Evolutionary conservation across 306 rosid species (phyloP).

Genomic region (Vicia villosa): DNA sequence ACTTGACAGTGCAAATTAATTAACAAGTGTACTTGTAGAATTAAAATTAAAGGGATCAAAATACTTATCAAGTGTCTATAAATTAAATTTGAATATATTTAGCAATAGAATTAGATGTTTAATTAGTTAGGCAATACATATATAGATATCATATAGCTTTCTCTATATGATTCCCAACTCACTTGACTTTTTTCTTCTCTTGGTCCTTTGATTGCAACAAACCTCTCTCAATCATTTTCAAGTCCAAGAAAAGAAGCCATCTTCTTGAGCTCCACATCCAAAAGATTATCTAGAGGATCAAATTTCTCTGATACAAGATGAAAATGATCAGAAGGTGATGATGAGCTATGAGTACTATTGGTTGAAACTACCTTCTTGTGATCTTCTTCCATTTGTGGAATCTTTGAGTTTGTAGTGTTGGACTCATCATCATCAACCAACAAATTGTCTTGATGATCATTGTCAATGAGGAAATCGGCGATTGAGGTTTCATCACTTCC

Average conservation of each 20-base stretch:
- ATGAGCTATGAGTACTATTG: slow-evolving; percentile 33
- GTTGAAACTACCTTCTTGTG: slow-evolving; percentile 24
- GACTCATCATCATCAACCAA: slow-evolving; percentile 28
- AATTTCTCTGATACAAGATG: slow-evolving; percentile 31
- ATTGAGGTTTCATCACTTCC: slow-evolving; percentile 34
- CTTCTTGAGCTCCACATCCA: slow-evolving; percentile 46
- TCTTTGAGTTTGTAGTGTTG: slow-evolving; percentile 21
- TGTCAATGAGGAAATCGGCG: slow-evolving; percentile 39
- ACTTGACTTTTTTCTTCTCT: slow-evolving; percentile 8
- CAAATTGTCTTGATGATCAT: slow-evolving; percentile 21
- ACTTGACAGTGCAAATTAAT: background rate
- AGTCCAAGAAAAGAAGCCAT: slow-evolving; percentile 50
- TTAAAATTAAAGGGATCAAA: background rate
- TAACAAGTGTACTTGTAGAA: background rate
- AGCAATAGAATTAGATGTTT: background rate
- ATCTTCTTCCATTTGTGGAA: slow-evolving; percentile 29
- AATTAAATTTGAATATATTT: too few species aligned
- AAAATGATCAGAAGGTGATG: slow-evolving; percentile 35
- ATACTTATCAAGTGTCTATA: background rate
- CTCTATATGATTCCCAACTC: background rate
- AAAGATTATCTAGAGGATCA: slow-evolving; percentile 35
- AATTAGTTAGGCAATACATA: background rate
- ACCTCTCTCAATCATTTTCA: slow-evolving; percentile 35
- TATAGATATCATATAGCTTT: background rate
- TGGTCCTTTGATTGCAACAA: slow-evolving; percentile 17